Percentiles rank a stretch among this genome's conserved stretches.
Evolutionary conservation across 768 basidiomycete species (phyloP).

Genomic region (Fomitopsis serialis): DNA sequence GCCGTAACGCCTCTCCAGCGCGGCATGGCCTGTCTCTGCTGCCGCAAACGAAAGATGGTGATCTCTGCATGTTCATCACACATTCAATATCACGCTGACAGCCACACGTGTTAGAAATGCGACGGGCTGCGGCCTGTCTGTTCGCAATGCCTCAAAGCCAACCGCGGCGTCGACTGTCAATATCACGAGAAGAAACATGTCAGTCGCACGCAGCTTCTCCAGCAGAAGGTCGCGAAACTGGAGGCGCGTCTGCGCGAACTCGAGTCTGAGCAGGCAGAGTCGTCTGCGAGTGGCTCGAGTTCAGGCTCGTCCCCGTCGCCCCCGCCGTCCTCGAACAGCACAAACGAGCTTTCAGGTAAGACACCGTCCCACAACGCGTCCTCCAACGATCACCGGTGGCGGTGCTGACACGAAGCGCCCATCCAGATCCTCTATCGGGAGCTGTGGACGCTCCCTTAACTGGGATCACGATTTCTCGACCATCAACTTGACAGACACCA

Average conservation of each 20-base stretch:
- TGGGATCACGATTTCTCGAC: not conserved
- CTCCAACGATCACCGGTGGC: not conserved
- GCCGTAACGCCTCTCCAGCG: conserved; percentile 28
- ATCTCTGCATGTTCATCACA: not conserved
- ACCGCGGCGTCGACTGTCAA: conserved; percentile 43
- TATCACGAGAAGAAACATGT: conserved; percentile 59
- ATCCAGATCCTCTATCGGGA: not conserved
- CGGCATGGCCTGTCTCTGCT: conserved; percentile 34
- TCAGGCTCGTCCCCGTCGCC: conserved; percentile 1
- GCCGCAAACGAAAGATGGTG: conserved; percentile 37
- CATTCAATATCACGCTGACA: conserved; percentile 2
- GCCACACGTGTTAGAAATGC: conserved; percentile 43
- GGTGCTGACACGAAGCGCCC: not conserved
- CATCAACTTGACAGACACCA: not conserved
- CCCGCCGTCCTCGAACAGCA: not conserved
- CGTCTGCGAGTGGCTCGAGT: not conserved
- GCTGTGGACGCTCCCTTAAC: not conserved
- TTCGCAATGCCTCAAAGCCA: conserved; percentile 49
- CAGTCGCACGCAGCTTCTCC: conserved; percentile 53
- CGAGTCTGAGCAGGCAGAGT: conserved; percentile 31
- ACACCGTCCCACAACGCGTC: not conserved
- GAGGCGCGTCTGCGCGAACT: conserved; percentile 51
- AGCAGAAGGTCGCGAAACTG: conserved; percentile 48
- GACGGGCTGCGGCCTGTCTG: conserved; percentile 54
- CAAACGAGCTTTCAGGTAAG: not conserved